Evolutionary conservation across 2,329 filamentous ascomycete genomes (phyloP).

Genomic region (Aureobasidium sp.): DNA sequence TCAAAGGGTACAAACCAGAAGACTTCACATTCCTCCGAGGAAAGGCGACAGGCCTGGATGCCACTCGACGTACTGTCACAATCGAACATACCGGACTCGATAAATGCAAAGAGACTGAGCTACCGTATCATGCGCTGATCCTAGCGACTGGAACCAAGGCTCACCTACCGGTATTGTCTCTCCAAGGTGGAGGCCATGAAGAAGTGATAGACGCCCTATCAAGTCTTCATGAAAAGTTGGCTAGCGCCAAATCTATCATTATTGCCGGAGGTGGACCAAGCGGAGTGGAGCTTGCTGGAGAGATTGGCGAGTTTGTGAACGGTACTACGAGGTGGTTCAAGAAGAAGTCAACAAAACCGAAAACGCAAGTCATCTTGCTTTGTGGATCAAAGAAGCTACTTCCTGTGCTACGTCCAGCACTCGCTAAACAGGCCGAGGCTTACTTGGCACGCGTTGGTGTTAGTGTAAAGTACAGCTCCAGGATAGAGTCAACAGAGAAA

Average conservation of each 20-base stretch:
- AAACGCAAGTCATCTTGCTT: conserved; percentile 39
- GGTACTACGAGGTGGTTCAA: conserved; percentile 36
- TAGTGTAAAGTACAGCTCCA: conserved; percentile 25
- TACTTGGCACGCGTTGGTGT: conserved; percentile 44
- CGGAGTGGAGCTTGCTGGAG: conserved; percentile 34
- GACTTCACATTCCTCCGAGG: conserved; percentile 48
- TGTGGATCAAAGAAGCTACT: conserved; percentile 36
- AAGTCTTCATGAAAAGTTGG: conserved; percentile 26
- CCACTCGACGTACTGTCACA: conserved; percentile 35
- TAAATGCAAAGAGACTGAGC: conserved; percentile 21
- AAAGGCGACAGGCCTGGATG: conserved; percentile 42
- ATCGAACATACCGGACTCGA: conserved; percentile 27
- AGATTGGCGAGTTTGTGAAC: conserved; percentile 30
- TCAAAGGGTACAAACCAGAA: conserved; percentile 43
- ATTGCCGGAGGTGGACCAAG: conserved; percentile 33
- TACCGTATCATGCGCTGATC: conserved; percentile 47
- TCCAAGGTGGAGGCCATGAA: conserved; percentile 32
- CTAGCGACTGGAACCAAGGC: conserved; percentile 50
- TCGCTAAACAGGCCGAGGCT: conserved; percentile 38
- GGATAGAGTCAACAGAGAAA: conserved; percentile 22
- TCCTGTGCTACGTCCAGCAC: conserved; percentile 33
- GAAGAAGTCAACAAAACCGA: conserved; percentile 30
- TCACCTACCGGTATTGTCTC: conserved; percentile 38
- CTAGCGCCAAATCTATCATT: conserved; percentile 31
- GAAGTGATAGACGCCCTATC: conserved; percentile 28